Evolutionary conservation across 192 early-diverging fungal species (phyloP).

Genomic region (Chytriomyces hyalinus): DNA sequence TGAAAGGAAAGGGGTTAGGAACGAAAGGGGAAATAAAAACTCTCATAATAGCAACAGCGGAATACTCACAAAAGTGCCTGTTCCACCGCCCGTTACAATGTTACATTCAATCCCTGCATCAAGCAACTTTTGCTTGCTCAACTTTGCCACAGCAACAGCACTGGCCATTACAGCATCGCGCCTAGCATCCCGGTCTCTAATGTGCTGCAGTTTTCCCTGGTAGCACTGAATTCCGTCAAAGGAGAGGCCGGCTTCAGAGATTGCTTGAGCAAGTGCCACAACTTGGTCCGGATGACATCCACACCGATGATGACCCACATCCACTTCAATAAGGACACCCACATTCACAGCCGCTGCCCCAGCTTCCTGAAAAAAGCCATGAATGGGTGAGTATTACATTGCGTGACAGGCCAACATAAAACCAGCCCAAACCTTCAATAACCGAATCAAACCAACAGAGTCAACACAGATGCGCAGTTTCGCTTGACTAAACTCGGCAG

Average conservation of each 20-base stretch:
- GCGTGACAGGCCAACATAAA: too few species aligned
- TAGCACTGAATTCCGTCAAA: slow-evolving; percentile 2
- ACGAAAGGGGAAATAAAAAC: background rate
- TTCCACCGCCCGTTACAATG: background rate
- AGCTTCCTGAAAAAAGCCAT: background rate
- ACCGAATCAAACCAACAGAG: background rate
- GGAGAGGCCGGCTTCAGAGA: background rate
- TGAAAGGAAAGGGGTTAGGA: background rate
- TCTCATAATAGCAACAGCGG: too few species aligned
- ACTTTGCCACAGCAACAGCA: background rate
- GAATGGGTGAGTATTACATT: background rate
- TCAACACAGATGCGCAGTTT: slow-evolving; percentile 1
- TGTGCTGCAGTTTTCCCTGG: background rate
- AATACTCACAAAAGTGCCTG: background rate
- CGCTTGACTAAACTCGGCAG: background rate
- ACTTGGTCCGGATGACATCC: background rate
- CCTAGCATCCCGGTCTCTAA: background rate
- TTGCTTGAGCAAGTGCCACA: background rate
- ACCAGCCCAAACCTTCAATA: background rate
- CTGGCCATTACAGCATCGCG: background rate
- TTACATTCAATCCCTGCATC: background rate
- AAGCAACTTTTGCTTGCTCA: background rate
- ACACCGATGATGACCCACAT: background rate
- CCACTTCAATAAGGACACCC: background rate
- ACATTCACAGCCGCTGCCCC: too few species aligned